Percentiles rank a stretch among this genome's conserved stretches.
These are phyloP conservation scores for Parachaetomium inaequale DNA, from an alignment of 495 filamentous ascomycete species.

Conservation along the genomic window DNA sequence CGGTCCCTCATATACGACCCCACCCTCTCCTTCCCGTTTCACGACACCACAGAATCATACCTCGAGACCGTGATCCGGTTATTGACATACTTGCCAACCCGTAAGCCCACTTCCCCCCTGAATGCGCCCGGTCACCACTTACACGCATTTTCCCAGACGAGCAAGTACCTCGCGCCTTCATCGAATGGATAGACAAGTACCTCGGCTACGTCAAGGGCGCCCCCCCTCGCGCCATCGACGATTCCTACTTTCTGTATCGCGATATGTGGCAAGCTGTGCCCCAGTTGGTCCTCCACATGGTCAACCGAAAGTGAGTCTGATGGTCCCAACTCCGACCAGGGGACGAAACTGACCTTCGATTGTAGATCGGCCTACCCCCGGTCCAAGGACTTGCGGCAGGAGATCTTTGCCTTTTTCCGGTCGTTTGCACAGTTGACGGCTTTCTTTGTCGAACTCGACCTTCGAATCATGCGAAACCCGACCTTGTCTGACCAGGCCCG, in stretches of 20 bases:
- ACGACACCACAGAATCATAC: conserved; percentile 35
- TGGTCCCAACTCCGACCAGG: no score
- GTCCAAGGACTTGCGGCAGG: conserved; percentile 19
- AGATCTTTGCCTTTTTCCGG: conserved; percentile 33
- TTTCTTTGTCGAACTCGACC: conserved; percentile 33
- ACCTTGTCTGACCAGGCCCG: conserved; percentile 9
- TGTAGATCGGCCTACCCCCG: conserved; percentile 18
- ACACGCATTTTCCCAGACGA: conserved; percentile 36
- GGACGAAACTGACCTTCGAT: conserved; percentile 4
- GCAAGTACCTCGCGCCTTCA: conserved; percentile 36
- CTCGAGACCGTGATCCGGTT: conserved; percentile 38
- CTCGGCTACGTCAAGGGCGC: conserved; percentile 30
- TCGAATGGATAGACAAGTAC: conserved; percentile 45
- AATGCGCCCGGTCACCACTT: conserved; percentile 20
- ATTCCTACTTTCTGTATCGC: conserved; percentile 38
- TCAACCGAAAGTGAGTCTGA: conserved; percentile 26
- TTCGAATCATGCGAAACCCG: conserved; percentile 11
- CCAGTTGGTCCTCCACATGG: conserved; percentile 19
- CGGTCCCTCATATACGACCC: conserved; percentile 27
- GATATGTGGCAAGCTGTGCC: conserved; percentile 37
- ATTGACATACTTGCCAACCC: conserved; percentile 37
- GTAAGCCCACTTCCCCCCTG: conserved; percentile 25
- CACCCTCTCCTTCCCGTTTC: conserved; percentile 41
- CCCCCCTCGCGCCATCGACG: conserved; percentile 24
- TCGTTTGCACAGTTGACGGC: conserved; percentile 32